These are phyloP conservation scores for Lyophyllum semitale DNA, from an alignment of 768 basidiomycete genomes.

Conservation along the genomic window DNA sequence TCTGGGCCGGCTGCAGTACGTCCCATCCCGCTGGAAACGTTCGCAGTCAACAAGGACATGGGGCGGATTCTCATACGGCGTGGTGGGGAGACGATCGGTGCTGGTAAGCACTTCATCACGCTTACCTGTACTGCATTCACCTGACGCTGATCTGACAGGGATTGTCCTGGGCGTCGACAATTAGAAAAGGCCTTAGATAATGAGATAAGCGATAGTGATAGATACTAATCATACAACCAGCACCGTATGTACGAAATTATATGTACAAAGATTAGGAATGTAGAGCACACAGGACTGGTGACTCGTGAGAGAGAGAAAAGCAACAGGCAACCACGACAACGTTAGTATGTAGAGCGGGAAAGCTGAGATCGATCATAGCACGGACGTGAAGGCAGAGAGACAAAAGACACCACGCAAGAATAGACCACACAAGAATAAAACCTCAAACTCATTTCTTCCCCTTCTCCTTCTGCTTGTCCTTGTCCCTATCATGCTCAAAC, in stretches of 20 bases:
- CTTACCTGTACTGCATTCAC: neutral
- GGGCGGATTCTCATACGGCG: constrained; percentile 86
- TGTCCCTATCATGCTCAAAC: constrained; percentile 49
- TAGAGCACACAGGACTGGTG: neutral
- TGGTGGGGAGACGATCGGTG: constrained; percentile 92
- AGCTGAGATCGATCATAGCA: no score
- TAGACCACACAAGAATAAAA: neutral
- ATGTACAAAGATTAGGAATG: neutral
- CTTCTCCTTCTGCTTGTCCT: constrained; percentile 38
- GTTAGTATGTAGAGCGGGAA: no score
- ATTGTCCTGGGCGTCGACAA: constrained; percentile 8
- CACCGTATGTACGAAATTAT: neutral
- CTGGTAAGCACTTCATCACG: constrained; percentile 50
- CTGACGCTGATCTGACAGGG: neutral
- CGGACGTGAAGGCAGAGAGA: neutral
- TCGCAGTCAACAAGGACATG: constrained; percentile 92
- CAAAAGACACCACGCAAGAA: neutral
- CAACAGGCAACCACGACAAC: neutral
- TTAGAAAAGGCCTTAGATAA: neutral
- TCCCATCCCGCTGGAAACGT: constrained; percentile 85
- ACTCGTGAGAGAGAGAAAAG: neutral
- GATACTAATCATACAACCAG: neutral
- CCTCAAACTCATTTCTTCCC: neutral
- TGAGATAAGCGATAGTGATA: neutral
- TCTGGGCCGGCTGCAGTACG: constrained; percentile 48